Conservation (phyloP, 2,329 filamentous ascomycete species). For the Domatiomyces catenatus region DNA sequence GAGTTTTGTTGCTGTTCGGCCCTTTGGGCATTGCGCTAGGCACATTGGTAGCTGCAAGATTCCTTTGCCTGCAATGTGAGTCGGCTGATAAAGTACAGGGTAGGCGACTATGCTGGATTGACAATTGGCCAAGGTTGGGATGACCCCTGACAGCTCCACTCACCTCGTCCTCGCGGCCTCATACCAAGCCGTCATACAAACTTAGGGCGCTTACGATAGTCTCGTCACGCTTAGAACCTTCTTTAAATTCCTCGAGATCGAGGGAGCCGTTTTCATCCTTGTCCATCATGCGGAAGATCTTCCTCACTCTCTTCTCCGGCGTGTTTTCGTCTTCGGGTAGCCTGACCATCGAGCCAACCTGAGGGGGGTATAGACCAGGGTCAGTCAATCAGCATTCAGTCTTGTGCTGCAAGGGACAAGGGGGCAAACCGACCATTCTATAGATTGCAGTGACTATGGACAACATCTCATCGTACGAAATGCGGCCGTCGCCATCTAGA, state of each 20-base stretch:
- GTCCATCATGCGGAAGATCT: constrained; percentile 99
- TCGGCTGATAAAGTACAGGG: too few relatives aligned
- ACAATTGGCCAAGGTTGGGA: too few relatives aligned
- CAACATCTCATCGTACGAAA: constrained; percentile 98
- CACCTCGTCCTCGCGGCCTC: constrained; percentile 11
- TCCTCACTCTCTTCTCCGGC: constrained; percentile 90
- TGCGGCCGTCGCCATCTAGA: constrained; percentile 97
- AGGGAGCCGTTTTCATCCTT: constrained; percentile 97
- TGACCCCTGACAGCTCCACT: background rate
- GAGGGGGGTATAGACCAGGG: background rate
- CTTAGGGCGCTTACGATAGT: constrained; percentile 96
- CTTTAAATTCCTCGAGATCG: constrained; percentile 97
- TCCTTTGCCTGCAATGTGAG: too few relatives aligned
- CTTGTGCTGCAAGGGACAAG: background rate
- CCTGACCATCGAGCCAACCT: constrained; percentile 99
- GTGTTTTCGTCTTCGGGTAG: constrained; percentile 72
- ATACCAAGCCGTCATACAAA: constrained; percentile 90
- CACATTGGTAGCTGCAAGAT: too few relatives aligned
- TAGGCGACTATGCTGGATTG: too few relatives aligned
- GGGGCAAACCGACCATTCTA: constrained; percentile 63
- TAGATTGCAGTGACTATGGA: constrained; percentile 98
- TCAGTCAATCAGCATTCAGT: constrained; percentile 1
- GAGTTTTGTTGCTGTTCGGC: background rate
- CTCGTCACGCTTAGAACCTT: constrained; percentile 96
- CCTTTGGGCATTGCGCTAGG: too few relatives aligned